phyloP scores from a whole-genome alignment of 179 eudicot species.

The Sideroxylon spinosum region DNA sequence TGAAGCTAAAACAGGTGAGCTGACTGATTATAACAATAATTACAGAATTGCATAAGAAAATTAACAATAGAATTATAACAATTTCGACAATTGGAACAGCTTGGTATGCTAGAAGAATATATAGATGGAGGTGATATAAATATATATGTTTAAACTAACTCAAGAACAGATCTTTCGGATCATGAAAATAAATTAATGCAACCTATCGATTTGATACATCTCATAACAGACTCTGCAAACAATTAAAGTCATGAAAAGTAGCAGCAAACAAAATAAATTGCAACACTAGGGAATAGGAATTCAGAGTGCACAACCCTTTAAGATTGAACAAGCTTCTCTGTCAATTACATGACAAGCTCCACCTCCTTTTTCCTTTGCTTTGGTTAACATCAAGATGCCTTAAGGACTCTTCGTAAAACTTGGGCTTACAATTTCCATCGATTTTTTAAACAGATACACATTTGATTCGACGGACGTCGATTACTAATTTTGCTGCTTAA shows the following conservation, averaged over 20 bases:
- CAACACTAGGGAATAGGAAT: not conserved
- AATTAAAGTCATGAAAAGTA: not conserved
- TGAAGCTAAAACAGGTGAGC: not conserved
- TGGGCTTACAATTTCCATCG: not conserved
- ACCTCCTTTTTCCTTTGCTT: not conserved
- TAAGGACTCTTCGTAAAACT: not conserved
- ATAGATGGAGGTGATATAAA: not conserved
- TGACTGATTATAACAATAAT: not conserved
- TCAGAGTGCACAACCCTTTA: not conserved
- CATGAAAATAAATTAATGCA: not conserved
- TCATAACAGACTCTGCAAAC: not conserved
- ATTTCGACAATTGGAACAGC: not conserved
- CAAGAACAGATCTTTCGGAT: not conserved
- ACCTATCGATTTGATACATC: not conserved
- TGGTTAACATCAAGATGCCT: not conserved
- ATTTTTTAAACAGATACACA: not conserved
- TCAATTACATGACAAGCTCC: conserved; percentile 1
- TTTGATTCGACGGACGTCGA: not conserved
- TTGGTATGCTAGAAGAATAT: not conserved
- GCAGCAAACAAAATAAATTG: not conserved
- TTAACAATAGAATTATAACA: not conserved
- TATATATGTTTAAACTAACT: not conserved
- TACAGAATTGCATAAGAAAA: conserved; percentile 1
- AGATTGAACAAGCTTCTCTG: not conserved
- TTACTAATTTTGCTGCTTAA: not conserved